Evolutionary conservation across 768 basidiomycete genomes (phyloP), one percentile per base, ranked within the genome.

Genomic region (Mycena galopus): DNA sequence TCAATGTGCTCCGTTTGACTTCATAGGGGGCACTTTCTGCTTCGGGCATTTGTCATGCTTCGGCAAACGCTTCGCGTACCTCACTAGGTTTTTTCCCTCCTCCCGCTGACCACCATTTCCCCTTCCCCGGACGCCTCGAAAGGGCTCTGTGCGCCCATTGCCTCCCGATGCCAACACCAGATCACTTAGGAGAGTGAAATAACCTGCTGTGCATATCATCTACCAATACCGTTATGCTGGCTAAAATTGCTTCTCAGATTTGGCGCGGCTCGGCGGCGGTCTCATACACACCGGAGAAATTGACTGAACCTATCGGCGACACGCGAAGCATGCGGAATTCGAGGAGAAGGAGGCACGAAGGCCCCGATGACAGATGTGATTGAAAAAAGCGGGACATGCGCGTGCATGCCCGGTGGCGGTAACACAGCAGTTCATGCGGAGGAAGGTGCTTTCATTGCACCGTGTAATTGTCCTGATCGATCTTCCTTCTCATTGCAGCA

Each of bases 301-400:
- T 96, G 17, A 98, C 98, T 3, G 96, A 97, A 73, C 97, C 97
- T n/a, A 94, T 99, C 71, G 93, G 98, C 51, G 96, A 98, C 73
- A 99, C 97, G 94, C 96, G 4, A 96, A 96, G 76, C 95, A 97
- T 82, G 97, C 95, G 59, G 98, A 97, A 0, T 98, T 96, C 74
- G 96, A 97, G 81, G 97, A 98, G 80, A 96, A 93, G 79, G 98
- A 99, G 79, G 93, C 91, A 23, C 90, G 98, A 60, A 86, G 98
- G 77, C 82, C 89, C 69, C 88, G 96, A 71, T 84, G 98, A 67
- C 93, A 96, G 81, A 84, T 87, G 59, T 90, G 98, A 39, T 86
- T 98, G 21, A 91, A 87, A 65, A 97, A 97, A 81, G 94, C 95
- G 6, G 98, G 97, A 7, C 91, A 91, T 76, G 84, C 85, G 58